These are phyloP conservation scores for Fonsecaea multimorphosa DNA, from an alignment of 2,329 filamentous ascomycete species.

Conservation along the genomic window DNA sequence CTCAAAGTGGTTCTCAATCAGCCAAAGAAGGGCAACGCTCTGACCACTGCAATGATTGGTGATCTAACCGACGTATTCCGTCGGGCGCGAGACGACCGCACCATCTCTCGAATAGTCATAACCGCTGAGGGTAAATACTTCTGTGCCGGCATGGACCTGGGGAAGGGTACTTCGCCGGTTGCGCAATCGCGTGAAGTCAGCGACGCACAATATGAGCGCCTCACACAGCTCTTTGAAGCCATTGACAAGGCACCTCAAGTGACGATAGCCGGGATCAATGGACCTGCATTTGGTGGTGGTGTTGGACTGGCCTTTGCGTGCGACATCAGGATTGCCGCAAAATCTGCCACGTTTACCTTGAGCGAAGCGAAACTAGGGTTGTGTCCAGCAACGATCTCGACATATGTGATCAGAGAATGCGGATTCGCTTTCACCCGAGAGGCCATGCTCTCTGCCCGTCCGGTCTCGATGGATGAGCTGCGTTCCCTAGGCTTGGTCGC, in stretches of 20 bases:
- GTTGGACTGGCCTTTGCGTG: constrained; percentile 54
- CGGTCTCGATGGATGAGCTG: constrained; percentile 42
- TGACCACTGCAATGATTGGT: constrained; percentile 48
- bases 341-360: constrained; percentile 42
- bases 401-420: constrained; percentile 50
- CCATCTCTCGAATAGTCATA: constrained; percentile 42
- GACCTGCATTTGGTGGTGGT: constrained; percentile 53
- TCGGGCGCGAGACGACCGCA: constrained; percentile 37
- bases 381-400: constrained; percentile 49
- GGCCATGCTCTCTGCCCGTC: constrained; percentile 48
- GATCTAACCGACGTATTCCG: constrained; percentile 44
- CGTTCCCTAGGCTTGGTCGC: constrained; percentile 34
- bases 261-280: constrained; percentile 52
- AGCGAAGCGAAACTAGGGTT: constrained; percentile 52
- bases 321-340: constrained; percentile 45
- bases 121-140: constrained; percentile 34
- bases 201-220: constrained; percentile 31
- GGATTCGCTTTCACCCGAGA: constrained; percentile 47
- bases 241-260: constrained; percentile 51
- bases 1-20: constrained; percentile 43
- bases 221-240: constrained; percentile 44
- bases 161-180: constrained; percentile 39
- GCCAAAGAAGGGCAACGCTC: constrained; percentile 49
- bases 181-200: constrained; percentile 34
- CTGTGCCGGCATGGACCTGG: constrained; percentile 38